These are phyloP conservation scores for Ustilago loliicola DNA, from an alignment of 1,284 basidiomycete species.

Conservation along the genomic window DNA sequence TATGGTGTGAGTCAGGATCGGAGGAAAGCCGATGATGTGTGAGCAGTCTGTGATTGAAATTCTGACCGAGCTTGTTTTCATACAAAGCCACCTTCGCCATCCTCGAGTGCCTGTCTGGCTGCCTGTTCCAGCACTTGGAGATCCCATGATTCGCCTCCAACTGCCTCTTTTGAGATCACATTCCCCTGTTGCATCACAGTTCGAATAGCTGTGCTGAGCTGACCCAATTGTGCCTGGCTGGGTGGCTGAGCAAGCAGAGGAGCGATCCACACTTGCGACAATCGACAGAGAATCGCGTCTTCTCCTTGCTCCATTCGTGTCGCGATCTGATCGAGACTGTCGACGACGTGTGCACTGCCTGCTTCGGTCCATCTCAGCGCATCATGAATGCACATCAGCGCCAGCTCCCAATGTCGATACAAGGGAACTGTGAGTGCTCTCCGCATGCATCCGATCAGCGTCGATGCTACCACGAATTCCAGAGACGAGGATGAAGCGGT, in stretches of 20 bases:
- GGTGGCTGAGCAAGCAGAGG: slow-evolving; percentile 16
- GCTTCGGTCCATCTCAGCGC: slow-evolving; percentile 16
- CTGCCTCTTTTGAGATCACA: slow-evolving; percentile 19
- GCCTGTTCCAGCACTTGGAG: slow-evolving; percentile 38
- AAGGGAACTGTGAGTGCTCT: slow-evolving; percentile 34
- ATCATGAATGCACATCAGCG: slow-evolving; percentile 26
- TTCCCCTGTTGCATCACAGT: slow-evolving; percentile 6
- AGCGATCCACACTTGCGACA: slow-evolving; percentile 28
- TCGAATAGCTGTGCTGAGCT: slow-evolving; percentile 9
- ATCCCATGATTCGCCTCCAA: slow-evolving; percentile 45
- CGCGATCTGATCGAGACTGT: slow-evolving; percentile 20
- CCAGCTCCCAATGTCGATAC: slow-evolving; percentile 49
- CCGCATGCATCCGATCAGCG: slow-evolving; percentile 28
- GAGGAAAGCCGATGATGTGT: not conserved
- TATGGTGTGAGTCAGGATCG: not conserved
- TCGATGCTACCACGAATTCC: slow-evolving; percentile 10
- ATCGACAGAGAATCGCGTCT: slow-evolving; percentile 27
- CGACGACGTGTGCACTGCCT: slow-evolving; percentile 13
- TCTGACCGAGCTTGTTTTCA: no score
- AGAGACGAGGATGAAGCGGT: not conserved
- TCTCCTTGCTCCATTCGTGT: slow-evolving; percentile 17
- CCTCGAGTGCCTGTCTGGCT: slow-evolving; percentile 31
- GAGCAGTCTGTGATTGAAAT: not conserved
- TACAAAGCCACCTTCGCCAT: slow-evolving; percentile 53
- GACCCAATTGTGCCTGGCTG: slow-evolving; percentile 1